Evolutionary conservation across 225 moss, liverwort and hornwort species (phyloP).

Genomic region (Bryoerythrophyllum caledonicum): DNA sequence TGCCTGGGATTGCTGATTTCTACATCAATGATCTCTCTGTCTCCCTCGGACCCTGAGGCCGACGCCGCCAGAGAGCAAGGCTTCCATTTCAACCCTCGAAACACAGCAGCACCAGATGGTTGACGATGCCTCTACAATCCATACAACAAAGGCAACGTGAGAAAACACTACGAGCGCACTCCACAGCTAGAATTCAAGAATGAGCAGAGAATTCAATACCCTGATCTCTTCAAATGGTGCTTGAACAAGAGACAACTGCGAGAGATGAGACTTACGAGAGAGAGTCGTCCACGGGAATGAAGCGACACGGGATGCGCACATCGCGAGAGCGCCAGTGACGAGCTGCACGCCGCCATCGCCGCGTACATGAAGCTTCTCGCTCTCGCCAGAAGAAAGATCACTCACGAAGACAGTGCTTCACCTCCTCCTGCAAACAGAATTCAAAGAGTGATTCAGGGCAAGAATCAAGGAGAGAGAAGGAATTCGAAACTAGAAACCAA

Average conservation of each 20-base stretch:
- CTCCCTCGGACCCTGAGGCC: constrained; percentile 21
- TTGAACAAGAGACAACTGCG: not conserved
- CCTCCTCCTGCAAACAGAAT: no score
- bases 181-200: not conserved
- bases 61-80: constrained; percentile 12
- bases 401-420: no score
- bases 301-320: constrained; percentile 9
- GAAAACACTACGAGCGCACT: not conserved
- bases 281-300: constrained; percentile 9
- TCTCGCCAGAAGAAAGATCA: not conserved
- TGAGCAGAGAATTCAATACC: not conserved
- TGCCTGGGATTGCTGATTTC: constrained; percentile 3
- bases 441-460: no score
- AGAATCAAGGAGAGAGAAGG: no score
- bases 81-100: constrained; percentile 25
- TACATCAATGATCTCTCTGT: constrained; percentile 11
- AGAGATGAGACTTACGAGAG: constrained; percentile 31
- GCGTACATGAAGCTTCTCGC: no score
- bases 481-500: no score
- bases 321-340: constrained; percentile 24
- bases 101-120: constrained; percentile 17
- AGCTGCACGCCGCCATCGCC: constrained; percentile 42
- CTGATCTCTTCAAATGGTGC: not conserved
- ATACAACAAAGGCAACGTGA: not conserved
- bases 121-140: constrained; percentile 25